A percentile compares a stretch with the other conserved stretches of the same genome.
Conservation (phyloP, 1,139 yeast species). For the Geotrichum klebahnii region DNA sequence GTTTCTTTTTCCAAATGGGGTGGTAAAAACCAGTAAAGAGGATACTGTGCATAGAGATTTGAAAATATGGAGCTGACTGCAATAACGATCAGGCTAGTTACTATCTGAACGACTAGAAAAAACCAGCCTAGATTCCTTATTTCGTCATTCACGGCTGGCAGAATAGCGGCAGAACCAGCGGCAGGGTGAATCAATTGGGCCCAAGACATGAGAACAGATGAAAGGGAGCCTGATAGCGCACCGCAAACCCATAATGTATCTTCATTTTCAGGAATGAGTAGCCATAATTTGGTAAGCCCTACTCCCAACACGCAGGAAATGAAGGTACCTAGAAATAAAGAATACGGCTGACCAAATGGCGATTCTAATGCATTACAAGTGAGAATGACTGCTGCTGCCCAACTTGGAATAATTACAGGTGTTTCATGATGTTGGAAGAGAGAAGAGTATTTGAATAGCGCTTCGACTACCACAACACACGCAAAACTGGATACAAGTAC, state of each 20-base stretch:
- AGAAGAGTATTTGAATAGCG: constrained; percentile 47
- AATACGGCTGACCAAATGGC: constrained; percentile 67
- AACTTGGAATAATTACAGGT: constrained; percentile 54
- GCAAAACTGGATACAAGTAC: constrained; percentile 43
- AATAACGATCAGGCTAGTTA: constrained; percentile 50
- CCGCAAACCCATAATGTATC: constrained; percentile 56
- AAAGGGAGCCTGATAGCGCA: constrained; percentile 54
- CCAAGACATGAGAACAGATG: constrained; percentile 54
- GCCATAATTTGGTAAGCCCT: constrained; percentile 53
- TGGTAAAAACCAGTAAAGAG: constrained; percentile 62
- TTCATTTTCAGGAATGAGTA: constrained; percentile 38
- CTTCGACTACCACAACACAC: constrained; percentile 52
- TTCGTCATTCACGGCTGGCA: constrained; percentile 51
- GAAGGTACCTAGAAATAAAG: constrained; percentile 55
- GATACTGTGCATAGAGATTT: constrained; percentile 54
- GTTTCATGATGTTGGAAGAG: constrained; percentile 47
- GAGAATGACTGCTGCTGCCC: constrained; percentile 62
- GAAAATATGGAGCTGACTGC: constrained; percentile 54
- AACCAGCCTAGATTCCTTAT: constrained; percentile 61
- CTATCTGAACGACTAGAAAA: constrained; percentile 56
- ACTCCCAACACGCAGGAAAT: constrained; percentile 53
- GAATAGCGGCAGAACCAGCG: constrained; percentile 65
- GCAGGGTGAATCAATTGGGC: constrained; percentile 66
- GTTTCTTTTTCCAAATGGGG: constrained; percentile 22
- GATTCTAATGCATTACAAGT: constrained; percentile 54